Base-by-base conservation (phyloP, 1,139 yeast species). In the Geotrichum europaeum region DNA sequence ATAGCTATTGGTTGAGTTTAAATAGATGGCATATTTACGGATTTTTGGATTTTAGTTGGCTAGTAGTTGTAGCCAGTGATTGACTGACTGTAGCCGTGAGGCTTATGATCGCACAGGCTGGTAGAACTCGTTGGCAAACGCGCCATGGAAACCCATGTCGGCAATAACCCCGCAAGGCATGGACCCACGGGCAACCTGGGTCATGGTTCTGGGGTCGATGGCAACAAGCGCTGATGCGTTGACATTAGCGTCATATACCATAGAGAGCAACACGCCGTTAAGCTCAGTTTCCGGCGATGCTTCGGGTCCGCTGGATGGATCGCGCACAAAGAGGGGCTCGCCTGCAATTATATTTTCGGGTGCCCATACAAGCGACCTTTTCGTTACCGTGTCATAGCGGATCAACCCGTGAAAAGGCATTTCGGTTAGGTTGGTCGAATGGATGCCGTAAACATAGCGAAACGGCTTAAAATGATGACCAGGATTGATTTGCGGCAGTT, bases 81-180 rank as follows among this genome's bases (percentile, higher is more conserved):
- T 24, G 25, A n/a, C 4, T 13, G 43, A 36, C 12, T 5, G 36
- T 32, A 32, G 36, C 36, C 6, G 13, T 9, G 25, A 13, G 2
- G 4, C 40, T 4, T 40, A 40, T 15, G 12, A n/a, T n/a, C 9
- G 18, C 10, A n/a, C 5, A 15, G 22, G 22, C 47, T 40, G 20
- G 18, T 49, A 28, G 24, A 32, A 52, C 40, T 52, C 55, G 40
- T 32, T 47, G 18, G 53, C 47, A 34, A 58, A 59, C 4, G 56
- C 52, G 5, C 81, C 65, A 47, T 64, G 66, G 51, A 64, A 64
- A 43, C 66, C 66, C 57, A 58, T 51, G 3, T 64, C 65, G 13
- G 63, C 64, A 55, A 60, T 55, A 18, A 59, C 51, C 10, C 60
- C 62, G 18, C 32, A 50, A 2, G 65, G 65, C 53, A 63, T 50